phyloP scores from a whole-genome alignment of 148 eudicot species.

The Talinum fruticosum region DNA sequence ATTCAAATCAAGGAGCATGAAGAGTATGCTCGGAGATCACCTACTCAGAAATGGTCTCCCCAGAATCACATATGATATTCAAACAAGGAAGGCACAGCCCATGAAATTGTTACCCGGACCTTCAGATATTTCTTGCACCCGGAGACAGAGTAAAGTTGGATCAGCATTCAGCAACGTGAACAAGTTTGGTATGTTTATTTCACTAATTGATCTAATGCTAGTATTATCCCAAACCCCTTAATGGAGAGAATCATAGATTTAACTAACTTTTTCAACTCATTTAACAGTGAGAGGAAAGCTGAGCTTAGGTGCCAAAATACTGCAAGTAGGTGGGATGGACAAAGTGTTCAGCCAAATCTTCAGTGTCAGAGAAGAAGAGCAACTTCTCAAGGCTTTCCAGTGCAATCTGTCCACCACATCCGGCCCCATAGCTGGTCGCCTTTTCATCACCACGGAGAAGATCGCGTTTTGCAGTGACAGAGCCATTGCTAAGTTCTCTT shows the following conservation, averaged over 20 bases:
- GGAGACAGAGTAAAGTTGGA: neutral
- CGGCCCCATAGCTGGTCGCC: slow-evolving; percentile 22
- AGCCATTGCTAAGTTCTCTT: slow-evolving; percentile 16
- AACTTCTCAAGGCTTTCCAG: slow-evolving; percentile 17
- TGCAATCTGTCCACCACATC: slow-evolving; percentile 23
- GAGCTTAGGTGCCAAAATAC: slow-evolving; percentile 19
- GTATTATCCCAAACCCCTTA: neutral
- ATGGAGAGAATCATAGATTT: neutral
- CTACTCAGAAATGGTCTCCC: slow-evolving; percentile 15
- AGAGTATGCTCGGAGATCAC: slow-evolving; percentile 25
- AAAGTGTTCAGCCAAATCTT: slow-evolving; percentile 25
- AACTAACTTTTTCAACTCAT: neutral
- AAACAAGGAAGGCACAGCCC: neutral
- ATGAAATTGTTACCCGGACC: slow-evolving; percentile 10
- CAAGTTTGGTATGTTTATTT: slow-evolving; percentile 14
- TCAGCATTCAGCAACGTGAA: slow-evolving; percentile 18
- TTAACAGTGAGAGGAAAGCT: slow-evolving; percentile 26
- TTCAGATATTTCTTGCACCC: neutral
- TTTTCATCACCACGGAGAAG: slow-evolving; percentile 28
- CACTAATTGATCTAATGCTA: neutral
- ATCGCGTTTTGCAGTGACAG: slow-evolving; percentile 30
- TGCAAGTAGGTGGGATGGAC: slow-evolving; percentile 3
- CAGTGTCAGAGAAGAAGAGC: slow-evolving; percentile 27
- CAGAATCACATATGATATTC: neutral
- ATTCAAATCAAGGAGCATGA: slow-evolving; percentile 22